Conservation (phyloP, 352 stramenopile species). For the Phytophthora multivora region DNA sequence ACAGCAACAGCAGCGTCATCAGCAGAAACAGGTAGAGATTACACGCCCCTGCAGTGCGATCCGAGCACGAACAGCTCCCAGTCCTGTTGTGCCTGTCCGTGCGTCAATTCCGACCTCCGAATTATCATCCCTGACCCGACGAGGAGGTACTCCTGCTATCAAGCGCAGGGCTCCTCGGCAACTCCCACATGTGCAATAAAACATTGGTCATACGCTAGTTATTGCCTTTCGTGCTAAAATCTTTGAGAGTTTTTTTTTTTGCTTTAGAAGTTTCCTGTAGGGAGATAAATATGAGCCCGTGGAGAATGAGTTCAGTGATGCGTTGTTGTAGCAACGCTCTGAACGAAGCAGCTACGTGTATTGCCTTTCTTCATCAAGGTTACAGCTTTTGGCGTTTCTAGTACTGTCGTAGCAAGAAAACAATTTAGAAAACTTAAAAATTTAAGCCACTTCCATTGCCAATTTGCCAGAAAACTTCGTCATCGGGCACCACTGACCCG, state of each 20-base stretch:
- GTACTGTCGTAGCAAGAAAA: too few relatives aligned
- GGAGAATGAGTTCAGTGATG: too few relatives aligned
- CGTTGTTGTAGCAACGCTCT: too few relatives aligned
- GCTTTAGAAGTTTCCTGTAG: too few relatives aligned
- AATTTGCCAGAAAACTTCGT: background rate
- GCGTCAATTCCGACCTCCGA: constrained; percentile 4
- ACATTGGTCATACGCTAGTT: background rate
- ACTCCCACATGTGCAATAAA: constrained; percentile 32
- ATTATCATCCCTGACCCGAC: background rate
- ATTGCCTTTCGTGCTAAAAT: too few relatives aligned
- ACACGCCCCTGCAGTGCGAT: background rate
- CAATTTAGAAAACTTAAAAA: too few relatives aligned
- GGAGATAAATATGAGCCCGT: too few relatives aligned
- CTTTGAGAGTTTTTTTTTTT: too few relatives aligned
- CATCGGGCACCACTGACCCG: constrained; percentile 1
- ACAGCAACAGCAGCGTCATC: constrained; percentile 18
- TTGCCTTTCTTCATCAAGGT: too few relatives aligned
- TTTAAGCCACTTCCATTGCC: too few relatives aligned
- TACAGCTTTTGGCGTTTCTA: too few relatives aligned
- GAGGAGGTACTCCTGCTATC: constrained; percentile 28
- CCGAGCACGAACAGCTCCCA: constrained; percentile 19
- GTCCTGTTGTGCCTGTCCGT: background rate
- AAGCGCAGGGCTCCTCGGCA: constrained; percentile 24
- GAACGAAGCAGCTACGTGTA: too few relatives aligned
- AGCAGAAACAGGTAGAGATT: constrained; percentile 6